phyloP scores from a whole-genome alignment of 345 rosid species.

The Rhodomyrtus tomentosa region DNA sequence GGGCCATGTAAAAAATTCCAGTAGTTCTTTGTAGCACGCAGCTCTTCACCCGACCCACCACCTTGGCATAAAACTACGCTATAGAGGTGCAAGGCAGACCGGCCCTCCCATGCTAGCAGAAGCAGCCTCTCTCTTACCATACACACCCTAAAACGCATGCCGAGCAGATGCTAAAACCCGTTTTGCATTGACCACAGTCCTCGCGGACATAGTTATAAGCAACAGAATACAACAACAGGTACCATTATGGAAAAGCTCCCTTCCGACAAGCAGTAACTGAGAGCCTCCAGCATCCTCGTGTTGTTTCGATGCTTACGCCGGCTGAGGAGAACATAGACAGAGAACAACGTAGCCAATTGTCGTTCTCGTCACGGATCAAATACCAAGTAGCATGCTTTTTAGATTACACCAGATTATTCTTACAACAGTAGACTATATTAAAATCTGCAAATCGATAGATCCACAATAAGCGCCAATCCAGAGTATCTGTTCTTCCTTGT shows the following conservation, averaged over 20 bases:
- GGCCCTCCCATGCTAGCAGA: background rate
- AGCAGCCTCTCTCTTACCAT: background rate
- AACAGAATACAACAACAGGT: background rate
- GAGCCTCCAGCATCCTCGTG: background rate
- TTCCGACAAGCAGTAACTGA: background rate
- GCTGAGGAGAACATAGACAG: background rate
- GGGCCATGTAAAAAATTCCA: background rate
- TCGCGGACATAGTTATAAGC: background rate
- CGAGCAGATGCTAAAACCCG: background rate
- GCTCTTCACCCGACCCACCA: background rate
- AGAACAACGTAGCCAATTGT: background rate
- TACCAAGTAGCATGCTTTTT: background rate
- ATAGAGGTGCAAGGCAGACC: background rate
- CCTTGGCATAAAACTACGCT: background rate
- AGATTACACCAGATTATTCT: background rate
- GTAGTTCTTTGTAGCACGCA: background rate
- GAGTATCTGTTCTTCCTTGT: background rate
- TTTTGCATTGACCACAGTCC: background rate
- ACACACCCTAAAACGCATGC: background rate
- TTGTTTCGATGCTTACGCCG: background rate
- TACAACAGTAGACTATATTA: background rate
- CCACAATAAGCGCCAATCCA: background rate
- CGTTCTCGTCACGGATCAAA: background rate
- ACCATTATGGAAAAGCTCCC: background rate
- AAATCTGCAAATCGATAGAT: background rate